Conservation (phyloP, 805 yeast species). For the Yarrowia yakushimensis region DNA sequence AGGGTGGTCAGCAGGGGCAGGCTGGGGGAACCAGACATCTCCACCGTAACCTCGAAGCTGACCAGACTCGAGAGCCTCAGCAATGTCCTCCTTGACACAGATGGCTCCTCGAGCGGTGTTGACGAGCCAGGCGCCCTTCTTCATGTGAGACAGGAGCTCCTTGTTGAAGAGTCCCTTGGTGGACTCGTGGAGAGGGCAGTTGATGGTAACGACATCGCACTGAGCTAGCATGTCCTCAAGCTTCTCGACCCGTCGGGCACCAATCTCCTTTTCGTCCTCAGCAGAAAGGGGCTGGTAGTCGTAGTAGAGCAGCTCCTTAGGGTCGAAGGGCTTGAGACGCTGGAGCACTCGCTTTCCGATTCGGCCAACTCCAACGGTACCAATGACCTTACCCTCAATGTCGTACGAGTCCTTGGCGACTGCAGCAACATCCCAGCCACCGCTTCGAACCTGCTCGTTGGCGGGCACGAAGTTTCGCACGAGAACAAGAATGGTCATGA, state of each 20-base stretch:
- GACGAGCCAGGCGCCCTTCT: conserved; percentile 51
- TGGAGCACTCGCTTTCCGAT: conserved; percentile 57
- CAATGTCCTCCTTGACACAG: conserved; percentile 51
- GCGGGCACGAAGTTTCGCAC: conserved; percentile 48
- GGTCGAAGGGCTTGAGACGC: conserved; percentile 49
- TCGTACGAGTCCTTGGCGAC: conserved; percentile 47
- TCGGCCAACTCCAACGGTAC: conserved; percentile 63
- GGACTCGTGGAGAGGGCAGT: conserved; percentile 50
- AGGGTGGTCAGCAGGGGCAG: conserved; percentile 64
- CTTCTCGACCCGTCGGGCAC: conserved; percentile 43
- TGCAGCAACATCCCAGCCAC: conserved; percentile 48
- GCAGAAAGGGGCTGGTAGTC: conserved; percentile 45
- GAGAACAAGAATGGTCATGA: conserved; percentile 50
- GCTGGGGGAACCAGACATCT: conserved; percentile 44
- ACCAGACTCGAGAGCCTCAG: conserved; percentile 47
- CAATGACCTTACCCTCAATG: conserved; percentile 48
- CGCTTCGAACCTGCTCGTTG: conserved; percentile 43
- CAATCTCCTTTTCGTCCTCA: conserved; percentile 47
- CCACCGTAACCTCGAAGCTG: conserved; percentile 52
- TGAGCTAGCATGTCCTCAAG: conserved; percentile 48
- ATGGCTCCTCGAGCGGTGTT: conserved; percentile 64
- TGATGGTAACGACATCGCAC: conserved; percentile 50
- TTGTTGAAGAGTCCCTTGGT: conserved; percentile 51
- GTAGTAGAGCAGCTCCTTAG: conserved; percentile 50
- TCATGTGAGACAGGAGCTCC: conserved; percentile 47